Evolutionary conservation across 169 alveolate genomes (phyloP).

Genomic region (Cyclospora cayetanensis): DNA sequence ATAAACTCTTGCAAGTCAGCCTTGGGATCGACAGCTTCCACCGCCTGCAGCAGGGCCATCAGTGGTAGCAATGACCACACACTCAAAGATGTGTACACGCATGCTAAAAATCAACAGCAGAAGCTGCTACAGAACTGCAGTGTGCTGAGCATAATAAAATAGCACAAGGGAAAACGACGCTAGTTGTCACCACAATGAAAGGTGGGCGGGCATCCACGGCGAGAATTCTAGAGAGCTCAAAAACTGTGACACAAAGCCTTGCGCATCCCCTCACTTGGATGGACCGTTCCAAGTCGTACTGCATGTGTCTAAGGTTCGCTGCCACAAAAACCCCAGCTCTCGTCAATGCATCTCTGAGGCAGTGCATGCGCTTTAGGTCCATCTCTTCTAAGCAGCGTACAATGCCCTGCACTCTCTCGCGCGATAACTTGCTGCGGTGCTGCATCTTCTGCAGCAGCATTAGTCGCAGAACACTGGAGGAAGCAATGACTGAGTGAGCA

Average conservation of each 20-base stretch:
- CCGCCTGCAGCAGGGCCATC: neutral
- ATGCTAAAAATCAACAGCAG: no score
- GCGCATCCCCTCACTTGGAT: slow-evolving; percentile 27
- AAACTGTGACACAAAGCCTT: no score
- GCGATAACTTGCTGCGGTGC: slow-evolving; percentile 11
- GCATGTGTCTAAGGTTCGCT: slow-evolving; percentile 70
- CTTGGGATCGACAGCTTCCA: slow-evolving; percentile 54
- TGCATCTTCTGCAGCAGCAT: slow-evolving; percentile 22
- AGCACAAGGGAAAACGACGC: no score
- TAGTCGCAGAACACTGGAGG: neutral
- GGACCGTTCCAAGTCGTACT: slow-evolving; percentile 64
- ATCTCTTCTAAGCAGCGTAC: slow-evolving; percentile 62
- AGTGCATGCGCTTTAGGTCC: slow-evolving; percentile 72
- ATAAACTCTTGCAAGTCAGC: slow-evolving; percentile 63
- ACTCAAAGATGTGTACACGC: no score
- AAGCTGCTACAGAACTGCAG: no score
- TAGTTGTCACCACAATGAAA: no score
- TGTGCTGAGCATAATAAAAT: no score
- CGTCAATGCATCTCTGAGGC: slow-evolving; percentile 68
- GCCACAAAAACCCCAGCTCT: slow-evolving; percentile 63
- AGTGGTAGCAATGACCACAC: no score
- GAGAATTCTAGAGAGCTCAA: no score
- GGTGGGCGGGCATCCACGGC: no score
- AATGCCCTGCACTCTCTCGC: slow-evolving; percentile 48
- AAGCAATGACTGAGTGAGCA: neutral